These are phyloP conservation scores for Streptanthus diversifolius DNA, from an alignment of 345 rosid species.

Conservation along the genomic window DNA sequence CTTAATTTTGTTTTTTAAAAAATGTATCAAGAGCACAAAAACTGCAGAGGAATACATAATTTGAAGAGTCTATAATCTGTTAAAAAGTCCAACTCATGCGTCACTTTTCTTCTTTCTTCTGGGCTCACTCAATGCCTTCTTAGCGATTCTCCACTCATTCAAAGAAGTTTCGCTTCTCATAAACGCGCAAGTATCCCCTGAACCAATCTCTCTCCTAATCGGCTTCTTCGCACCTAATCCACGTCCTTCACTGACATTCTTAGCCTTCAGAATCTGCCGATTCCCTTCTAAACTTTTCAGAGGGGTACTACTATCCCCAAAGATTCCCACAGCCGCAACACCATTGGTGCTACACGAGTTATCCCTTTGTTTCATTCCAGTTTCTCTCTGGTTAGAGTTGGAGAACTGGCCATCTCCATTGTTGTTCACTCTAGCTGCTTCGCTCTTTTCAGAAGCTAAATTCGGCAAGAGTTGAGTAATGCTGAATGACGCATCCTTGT, in stretches of 20 bases:
- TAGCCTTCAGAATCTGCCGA: constrained; percentile 13
- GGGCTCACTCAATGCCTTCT: constrained; percentile 53
- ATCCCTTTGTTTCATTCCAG: constrained; percentile 7
- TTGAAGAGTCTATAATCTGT: neutral
- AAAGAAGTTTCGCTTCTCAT: constrained; percentile 73
- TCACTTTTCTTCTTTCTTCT: constrained; percentile 43
- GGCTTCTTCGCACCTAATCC: constrained; percentile 18
- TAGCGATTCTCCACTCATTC: constrained; percentile 66
- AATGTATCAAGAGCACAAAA: constrained; percentile 7
- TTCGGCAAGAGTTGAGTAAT: constrained; percentile 57
- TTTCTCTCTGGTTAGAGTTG: constrained; percentile 18
- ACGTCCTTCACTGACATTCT: constrained; percentile 13
- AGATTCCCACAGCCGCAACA: neutral
- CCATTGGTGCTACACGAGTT: constrained; percentile 1
- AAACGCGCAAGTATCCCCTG: constrained; percentile 58
- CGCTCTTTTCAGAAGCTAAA: constrained; percentile 30
- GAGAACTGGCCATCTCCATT: constrained; percentile 8
- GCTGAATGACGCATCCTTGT: constrained; percentile 52
- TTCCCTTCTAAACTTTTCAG: constrained; percentile 17
- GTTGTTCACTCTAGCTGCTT: constrained; percentile 4
- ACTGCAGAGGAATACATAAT: neutral
- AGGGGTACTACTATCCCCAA: constrained; percentile 13
- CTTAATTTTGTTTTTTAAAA: neutral
- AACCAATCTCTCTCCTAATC: constrained; percentile 14
- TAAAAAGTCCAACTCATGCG: constrained; percentile 13